Evolutionary conservation across 2,329 filamentous ascomycete species (phyloP), one percentile per base, ranked within the genome.

Genomic region (Cyphellophora europaea): DNA sequence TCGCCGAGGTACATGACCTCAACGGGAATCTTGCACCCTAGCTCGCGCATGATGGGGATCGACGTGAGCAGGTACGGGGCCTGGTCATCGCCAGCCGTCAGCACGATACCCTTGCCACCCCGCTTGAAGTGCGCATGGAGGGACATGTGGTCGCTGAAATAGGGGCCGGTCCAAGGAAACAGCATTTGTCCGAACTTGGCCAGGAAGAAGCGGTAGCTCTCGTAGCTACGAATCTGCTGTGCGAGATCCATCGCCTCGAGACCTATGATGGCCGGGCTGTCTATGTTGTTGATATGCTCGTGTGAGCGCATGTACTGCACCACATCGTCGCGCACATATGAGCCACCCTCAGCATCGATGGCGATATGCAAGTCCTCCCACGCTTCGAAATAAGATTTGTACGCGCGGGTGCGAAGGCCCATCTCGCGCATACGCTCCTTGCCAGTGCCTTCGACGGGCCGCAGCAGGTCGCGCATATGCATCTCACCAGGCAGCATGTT

Each of bases 121-220:
- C 55, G 54, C 43, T 62, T 58, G 41, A 63, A 54, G 32, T 62
- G 57, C 2, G 59, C 49, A 37, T 63, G 62, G 3, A 66, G 48
- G 5, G 56, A 56, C 56, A 65, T 63, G 37, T 65, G 63, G 37
- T 66, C 60, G 3, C 58, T 49, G 45, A 62, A 65, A 35, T 65
- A 65, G 6, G 62, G 60, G 5, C 52, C 51, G 5, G 58, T 49
- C 47, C 47, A 49, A 2, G 47, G 47, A 33, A 49, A 49, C 6
- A 67, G 55, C 11, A 62, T 42, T 13, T 49, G 49, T 1, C 58
- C 53, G 16, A 66, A 50, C 21, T 53, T 53, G 29, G 55, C 53
- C 15, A 67, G 44, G 42, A 65, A 60, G 14, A 44, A 50, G 12
- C 63, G 58, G 44, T 59, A 64, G 4, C 51, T 47, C 40, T 67